Conservation (phyloP, 2,329 filamentous ascomycete genomes). For the Pleomassaria siparia region DNA sequence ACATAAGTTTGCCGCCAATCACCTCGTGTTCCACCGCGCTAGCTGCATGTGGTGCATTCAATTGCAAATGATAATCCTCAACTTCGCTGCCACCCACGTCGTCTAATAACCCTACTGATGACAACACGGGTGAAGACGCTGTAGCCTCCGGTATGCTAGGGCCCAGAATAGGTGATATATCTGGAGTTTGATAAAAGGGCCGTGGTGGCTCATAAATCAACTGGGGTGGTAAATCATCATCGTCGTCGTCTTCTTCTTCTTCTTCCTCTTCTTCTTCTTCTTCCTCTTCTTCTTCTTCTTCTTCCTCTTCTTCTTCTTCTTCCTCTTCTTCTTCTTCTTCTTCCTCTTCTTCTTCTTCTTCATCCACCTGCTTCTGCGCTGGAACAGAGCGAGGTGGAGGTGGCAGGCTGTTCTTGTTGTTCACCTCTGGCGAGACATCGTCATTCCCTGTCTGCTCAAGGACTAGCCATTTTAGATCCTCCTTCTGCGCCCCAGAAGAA, state of each 20-base stretch:
- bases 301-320: too few relatives aligned
- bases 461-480: background rate
- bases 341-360: too few relatives aligned
- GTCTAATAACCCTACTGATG: slow-evolving; percentile 11
- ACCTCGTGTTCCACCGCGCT: too few relatives aligned
- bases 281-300: too few relatives aligned
- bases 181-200: background rate
- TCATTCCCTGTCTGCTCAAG: background rate
- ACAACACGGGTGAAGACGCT: slow-evolving; percentile 15
- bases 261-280: too few relatives aligned
- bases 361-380: background rate
- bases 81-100: slow-evolving; percentile 16
- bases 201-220: slow-evolving; percentile 24
- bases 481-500: too few relatives aligned
- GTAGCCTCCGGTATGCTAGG: slow-evolving; percentile 4
- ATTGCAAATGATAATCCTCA: slow-evolving; percentile 10
- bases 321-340: too few relatives aligned
- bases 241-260: too few relatives aligned
- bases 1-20: too few relatives aligned
- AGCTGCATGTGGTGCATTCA: slow-evolving; percentile 7
- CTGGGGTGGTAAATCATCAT: slow-evolving; percentile 23
- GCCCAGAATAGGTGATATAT: slow-evolving; percentile 8
- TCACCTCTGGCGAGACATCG: background rate
- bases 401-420: background rate
- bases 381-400: background rate